Base-by-base conservation (phyloP, 2,329 filamentous ascomycete species). In the Amauroascus verrucosus region DNA sequence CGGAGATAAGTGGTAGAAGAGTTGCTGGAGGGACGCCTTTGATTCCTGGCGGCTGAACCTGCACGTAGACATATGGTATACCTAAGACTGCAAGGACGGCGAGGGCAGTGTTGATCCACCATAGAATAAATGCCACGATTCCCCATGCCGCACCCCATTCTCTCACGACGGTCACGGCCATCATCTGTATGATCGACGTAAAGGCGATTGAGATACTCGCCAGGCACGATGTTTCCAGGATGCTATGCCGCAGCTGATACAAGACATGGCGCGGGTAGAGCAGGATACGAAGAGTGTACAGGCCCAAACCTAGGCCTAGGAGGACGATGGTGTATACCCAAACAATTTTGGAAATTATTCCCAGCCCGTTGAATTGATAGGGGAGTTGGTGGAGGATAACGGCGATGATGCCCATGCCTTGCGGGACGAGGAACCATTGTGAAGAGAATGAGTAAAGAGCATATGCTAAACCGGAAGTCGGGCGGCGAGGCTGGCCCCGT, bases 101-200 rank as follows among this genome's bases (percentile, higher is more conserved):
- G 43, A 72, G 60, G 1, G 51, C 60, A 2, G 65, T 63, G 20
- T 65, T 62, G 13, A 70, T 62, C 70, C 71, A 74, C 71, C 71
- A 74, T 24, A 74, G 63, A 14, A 71, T 58, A 54, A 66, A 70
- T 4, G 65, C 61, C 20, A 62, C 58, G 7, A 69, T 37, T 2
- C 64, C 63, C 58, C 61, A 63, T 9, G 59, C 57, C 11, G 51
- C 47, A 16, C 61, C 60, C 56, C 64, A 67, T 50, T 65, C 63
- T 32, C 61, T 45, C 4, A 69, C 62, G 1, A 62, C 59, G 35
- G 58, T 80, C 60, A 91, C 77, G 37, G 81, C 84, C 63, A 94
- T 82, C 54, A 68, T 63, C 13, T 70, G 58, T 28, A 64, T 61
- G 45, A 70, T 66, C 2, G 63, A 61, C 6, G 64, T 65, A 51